These are phyloP conservation scores for Secale cereale DNA, from an alignment of 176 grass and related monocot species.

Conservation along the genomic window DNA sequence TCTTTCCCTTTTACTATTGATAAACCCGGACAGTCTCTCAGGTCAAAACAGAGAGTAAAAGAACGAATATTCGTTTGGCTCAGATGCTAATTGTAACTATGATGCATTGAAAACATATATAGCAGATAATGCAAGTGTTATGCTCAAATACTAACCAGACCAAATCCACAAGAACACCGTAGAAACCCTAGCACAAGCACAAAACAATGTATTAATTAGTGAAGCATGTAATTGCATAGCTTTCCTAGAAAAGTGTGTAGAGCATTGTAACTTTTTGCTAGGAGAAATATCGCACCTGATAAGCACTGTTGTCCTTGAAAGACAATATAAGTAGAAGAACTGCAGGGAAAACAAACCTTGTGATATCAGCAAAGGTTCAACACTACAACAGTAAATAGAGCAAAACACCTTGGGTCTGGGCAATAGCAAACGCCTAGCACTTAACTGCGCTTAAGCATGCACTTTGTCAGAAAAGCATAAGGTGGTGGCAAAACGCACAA, in stretches of 20 bases:
- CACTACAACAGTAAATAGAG: not conserved
- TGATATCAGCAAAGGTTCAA: not conserved
- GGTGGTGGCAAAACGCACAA: no score
- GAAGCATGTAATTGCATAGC: not conserved
- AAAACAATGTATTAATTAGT: not conserved
- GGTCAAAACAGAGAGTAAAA: not conserved
- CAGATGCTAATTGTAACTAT: no score
- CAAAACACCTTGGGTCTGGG: no score
- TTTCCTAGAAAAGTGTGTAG: no score
- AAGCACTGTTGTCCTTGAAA: slow-evolving; percentile 4
- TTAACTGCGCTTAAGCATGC: no score
- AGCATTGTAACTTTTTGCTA: no score
- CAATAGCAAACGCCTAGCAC: no score
- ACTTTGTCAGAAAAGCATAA: no score
- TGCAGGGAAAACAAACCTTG: not conserved
- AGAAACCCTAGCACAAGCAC: not conserved
- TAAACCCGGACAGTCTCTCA: not conserved
- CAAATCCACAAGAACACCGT: not conserved
- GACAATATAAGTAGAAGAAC: not conserved
- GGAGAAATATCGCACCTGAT: not conserved
- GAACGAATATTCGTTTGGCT: no score
- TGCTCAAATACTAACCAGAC: not conserved
- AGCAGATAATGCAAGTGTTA: not conserved
- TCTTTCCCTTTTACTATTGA: not conserved
- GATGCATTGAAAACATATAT: not conserved